Conservation (phyloP, 139 green algal genomes). For the Chlorella sp. region DNA sequence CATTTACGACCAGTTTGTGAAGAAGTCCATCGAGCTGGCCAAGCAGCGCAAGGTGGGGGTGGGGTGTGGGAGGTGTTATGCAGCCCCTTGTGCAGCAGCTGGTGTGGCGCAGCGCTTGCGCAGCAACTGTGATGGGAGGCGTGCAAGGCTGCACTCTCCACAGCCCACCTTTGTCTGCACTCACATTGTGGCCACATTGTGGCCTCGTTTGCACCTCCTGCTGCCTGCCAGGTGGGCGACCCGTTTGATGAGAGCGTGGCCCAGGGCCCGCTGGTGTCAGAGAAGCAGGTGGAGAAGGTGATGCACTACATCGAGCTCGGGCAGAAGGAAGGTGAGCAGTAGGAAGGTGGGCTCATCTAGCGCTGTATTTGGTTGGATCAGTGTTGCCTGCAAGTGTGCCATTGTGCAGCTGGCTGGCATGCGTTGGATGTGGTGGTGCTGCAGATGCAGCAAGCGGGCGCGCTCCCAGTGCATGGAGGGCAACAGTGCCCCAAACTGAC, state of each 20-base stretch:
- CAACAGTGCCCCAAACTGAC: too few relatives aligned
- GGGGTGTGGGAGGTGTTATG: background rate
- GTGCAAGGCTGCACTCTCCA: background rate
- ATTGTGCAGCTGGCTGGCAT: too few relatives aligned
- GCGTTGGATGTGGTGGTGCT: too few relatives aligned
- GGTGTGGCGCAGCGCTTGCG: too few relatives aligned
- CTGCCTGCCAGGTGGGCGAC: conserved; percentile 50
- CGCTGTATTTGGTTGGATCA: too few relatives aligned
- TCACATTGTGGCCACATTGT: too few relatives aligned
- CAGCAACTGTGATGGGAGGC: too few relatives aligned
- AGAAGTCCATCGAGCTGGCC: conserved; percentile 25
- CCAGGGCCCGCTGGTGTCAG: conserved; percentile 52
- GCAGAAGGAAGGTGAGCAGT: conserved; percentile 46
- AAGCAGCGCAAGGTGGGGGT: conserved; percentile 64
- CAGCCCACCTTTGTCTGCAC: background rate
- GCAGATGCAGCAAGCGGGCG: too few relatives aligned
- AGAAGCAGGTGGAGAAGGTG: conserved; percentile 70
- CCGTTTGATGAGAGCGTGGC: conserved; percentile 53
- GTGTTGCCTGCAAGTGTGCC: too few relatives aligned
- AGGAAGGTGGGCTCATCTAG: background rate
- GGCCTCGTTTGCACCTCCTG: too few relatives aligned
- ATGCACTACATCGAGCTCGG: conserved; percentile 58
- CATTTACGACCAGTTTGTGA: conserved; percentile 39
- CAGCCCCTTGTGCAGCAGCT: background rate
- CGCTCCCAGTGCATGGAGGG: too few relatives aligned